Base-by-base conservation (phyloP, 345 rosid genomes). In the Pistacia vera region DNA sequence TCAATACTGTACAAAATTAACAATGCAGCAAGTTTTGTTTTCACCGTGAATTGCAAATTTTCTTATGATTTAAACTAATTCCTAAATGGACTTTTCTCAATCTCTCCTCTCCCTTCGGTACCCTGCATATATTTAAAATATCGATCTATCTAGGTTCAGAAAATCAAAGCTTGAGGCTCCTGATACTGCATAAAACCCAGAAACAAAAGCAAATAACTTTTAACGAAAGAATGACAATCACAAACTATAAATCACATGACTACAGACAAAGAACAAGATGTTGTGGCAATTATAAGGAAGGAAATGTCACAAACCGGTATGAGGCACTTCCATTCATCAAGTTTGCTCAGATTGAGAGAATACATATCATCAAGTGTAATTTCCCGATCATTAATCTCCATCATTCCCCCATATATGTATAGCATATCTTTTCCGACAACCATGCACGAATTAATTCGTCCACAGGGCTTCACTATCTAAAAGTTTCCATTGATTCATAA, bases 261-360 rank as follows among this genome's bases (percentile, higher is more conserved):
- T 33, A 73, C 9, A 17, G 22, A n/a, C 3, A 63, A 63, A 16
- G 12, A 52, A 63, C 28, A 20, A 8, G 68, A 63, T 28, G 16
- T 18, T 14, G 72, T 41, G 71, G 35, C 38, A 33, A 62, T 22
- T 59, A 20, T 17, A 63, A 58, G 60, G 78, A 81, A 17, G 70
- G 79, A 71, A 83, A 49, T 78, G 16, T 55, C 65, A 89, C 97
- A 80, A 85, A 95, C 99, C 97, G 84, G 92, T 78, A 93, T 90
- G 78, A 95, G 87, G 86, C 98, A 93, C 85, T 95, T 95, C 98
- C 99, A 95, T 78, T 95, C 99, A 4, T 95, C 99, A 70, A 91
- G 99, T 85, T 95, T 95, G 89, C 96, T 90, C 76, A 95, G 96
- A 85, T 93, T 95, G 75, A 93, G 99, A 44, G 93, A 91, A 83